Evolutionary conservation across 1,284 basidiomycete species (phyloP).

Genomic region (Ceraceosorus bombacis): DNA sequence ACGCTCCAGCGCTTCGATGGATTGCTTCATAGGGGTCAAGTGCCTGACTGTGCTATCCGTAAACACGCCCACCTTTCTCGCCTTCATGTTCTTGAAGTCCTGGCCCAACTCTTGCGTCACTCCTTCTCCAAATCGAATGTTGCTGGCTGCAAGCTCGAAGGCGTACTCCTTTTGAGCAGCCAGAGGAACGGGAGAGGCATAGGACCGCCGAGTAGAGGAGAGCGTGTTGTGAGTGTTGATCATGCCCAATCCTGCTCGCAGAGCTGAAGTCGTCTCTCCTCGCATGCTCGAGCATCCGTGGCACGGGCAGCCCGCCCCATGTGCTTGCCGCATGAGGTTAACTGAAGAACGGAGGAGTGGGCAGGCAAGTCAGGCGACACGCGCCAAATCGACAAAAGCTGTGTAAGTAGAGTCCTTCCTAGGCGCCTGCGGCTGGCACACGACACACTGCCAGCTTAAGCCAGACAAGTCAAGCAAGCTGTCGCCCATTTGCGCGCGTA

Average conservation of each 20-base stretch:
- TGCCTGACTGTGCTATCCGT: slow-evolving; percentile 80
- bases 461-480: no score
- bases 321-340: slow-evolving; percentile 39
- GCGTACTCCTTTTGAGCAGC: slow-evolving; percentile 78
- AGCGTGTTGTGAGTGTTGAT: slow-evolving; percentile 28
- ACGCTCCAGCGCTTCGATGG: slow-evolving; percentile 68
- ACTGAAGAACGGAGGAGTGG: slow-evolving; percentile 7
- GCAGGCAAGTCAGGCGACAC: no score
- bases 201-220: slow-evolving; percentile 31
- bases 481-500: no score
- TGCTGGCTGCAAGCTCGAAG: slow-evolving; percentile 90
- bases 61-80: slow-evolving; percentile 74
- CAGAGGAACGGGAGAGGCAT: slow-evolving; percentile 71
- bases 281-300: slow-evolving; percentile 32
- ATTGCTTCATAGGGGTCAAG: slow-evolving; percentile 73
- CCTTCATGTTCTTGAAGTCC: slow-evolving; percentile 59
- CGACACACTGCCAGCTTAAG: no score
- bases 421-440: no score
- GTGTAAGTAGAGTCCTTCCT: no score
- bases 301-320: slow-evolving; percentile 35
- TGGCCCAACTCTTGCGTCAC: slow-evolving; percentile 70
- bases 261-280: slow-evolving; percentile 3
- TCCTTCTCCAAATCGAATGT: slow-evolving; percentile 54
- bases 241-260: slow-evolving; percentile 34
- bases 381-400: no score